Conservation (phyloP, 75 land plant species). For the Cunninghamia lanceolata region DNA sequence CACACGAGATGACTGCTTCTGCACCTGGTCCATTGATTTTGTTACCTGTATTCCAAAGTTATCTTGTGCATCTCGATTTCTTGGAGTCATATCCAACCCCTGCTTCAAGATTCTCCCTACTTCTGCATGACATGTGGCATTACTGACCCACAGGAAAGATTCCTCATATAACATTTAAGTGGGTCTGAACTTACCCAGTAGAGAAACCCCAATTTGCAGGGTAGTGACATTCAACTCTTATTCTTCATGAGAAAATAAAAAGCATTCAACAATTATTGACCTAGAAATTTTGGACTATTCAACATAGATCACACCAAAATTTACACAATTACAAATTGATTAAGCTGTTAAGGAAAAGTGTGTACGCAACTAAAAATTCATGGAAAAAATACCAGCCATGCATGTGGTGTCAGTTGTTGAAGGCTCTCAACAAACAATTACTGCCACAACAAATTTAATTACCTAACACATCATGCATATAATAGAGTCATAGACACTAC, state of each 20-base stretch:
- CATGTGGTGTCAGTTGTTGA: neutral
- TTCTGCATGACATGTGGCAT: neutral
- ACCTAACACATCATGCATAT: neutral
- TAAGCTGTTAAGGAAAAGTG: neutral
- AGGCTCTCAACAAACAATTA: neutral
- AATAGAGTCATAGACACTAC: neutral
- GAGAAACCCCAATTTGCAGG: neutral
- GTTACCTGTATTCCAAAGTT: neutral
- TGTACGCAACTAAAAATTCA: neutral
- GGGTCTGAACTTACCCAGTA: neutral
- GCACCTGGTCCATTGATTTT: neutral
- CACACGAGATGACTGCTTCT: neutral
- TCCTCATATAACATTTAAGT: neutral
- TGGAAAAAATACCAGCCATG: neutral
- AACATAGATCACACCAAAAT: too few species aligned
- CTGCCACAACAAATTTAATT: neutral
- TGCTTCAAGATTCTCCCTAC: constrained; percentile 6
- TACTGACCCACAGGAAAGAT: neutral
- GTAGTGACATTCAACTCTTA: neutral
- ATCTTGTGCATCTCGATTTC: constrained; percentile 1
- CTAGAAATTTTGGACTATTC: neutral
- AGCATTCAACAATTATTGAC: neutral
- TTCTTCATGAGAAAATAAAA: neutral
- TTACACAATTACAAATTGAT: neutral
- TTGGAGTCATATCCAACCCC: neutral